Conservation (phyloP, 306 rosid species). For the Carpinus fangiana region DNA sequence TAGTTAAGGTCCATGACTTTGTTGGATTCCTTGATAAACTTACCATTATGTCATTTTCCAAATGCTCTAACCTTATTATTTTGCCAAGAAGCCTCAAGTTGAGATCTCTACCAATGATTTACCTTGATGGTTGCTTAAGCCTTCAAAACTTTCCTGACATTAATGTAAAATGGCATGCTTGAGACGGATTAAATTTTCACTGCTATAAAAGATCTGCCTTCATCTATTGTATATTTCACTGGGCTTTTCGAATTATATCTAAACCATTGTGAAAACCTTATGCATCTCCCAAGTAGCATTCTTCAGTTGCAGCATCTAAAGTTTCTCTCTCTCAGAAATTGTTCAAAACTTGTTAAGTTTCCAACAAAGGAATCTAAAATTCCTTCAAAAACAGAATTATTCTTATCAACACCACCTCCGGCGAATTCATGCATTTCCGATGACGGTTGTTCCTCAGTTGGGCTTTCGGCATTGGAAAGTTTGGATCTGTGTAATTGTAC, state of each 20-base stretch:
- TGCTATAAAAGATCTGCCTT: no score
- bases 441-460: not conserved
- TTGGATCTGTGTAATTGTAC: no score
- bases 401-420: not conserved
- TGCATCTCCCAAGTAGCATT: not conserved
- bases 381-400: not conserved
- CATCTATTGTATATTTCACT: no score
- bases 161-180: no score
- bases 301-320: not conserved
- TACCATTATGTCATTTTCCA: slow-evolving; percentile 1
- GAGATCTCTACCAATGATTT: no score
- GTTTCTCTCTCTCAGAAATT: not conserved
- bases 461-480: no score
- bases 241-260: no score
- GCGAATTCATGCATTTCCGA: not conserved
- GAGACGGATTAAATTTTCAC: no score
- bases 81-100: no score
- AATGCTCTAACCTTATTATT: slow-evolving; percentile 11
- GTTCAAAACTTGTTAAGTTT: not conserved
- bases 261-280: no score
- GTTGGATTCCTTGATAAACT: slow-evolving; percentile 26
- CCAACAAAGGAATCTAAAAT: not conserved
- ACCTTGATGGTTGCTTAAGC: no score
- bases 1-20: slow-evolving; percentile 17
- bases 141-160: no score